Conservation (phyloP, 306 rosid species). For the Dalbergia cochinchinensis region DNA sequence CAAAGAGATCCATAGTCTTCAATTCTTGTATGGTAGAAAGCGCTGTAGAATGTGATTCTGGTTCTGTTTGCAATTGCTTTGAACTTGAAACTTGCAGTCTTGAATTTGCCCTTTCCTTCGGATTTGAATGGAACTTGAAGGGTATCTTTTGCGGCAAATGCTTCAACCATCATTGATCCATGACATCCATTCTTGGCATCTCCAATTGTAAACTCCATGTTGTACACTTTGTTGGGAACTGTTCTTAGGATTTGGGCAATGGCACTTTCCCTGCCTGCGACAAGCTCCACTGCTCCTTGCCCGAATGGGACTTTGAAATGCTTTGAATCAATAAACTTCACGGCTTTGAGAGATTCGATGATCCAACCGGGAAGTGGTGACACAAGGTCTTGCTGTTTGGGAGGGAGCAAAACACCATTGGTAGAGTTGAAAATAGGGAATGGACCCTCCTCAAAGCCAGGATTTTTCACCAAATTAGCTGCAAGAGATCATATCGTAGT, state of each 20-base stretch:
- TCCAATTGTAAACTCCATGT: slow-evolving; percentile 73
- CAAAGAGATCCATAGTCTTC: slow-evolving; percentile 85
- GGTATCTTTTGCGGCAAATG: slow-evolving; percentile 76
- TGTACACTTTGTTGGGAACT: slow-evolving; percentile 63
- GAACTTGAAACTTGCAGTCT: slow-evolving; percentile 65
- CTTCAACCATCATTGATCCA: slow-evolving; percentile 93
- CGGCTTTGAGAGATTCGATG: slow-evolving; percentile 88
- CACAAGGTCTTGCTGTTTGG: slow-evolving; percentile 76
- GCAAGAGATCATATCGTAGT: slow-evolving; percentile 40
- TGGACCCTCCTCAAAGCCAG: slow-evolving; percentile 89
- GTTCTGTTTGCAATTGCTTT: slow-evolving; percentile 68
- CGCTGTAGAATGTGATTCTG: slow-evolving; percentile 83
- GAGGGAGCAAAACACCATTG: slow-evolving; percentile 89
- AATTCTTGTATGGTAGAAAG: slow-evolving; percentile 79
- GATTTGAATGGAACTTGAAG: slow-evolving; percentile 77
- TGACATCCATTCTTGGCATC: slow-evolving; percentile 94
- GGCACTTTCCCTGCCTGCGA: slow-evolving; percentile 94
- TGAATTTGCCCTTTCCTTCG: slow-evolving; percentile 73
- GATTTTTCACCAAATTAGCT: slow-evolving; percentile 86
- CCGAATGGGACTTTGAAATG: slow-evolving; percentile 71
- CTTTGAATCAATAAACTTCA: slow-evolving; percentile 75
- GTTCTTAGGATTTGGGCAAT: slow-evolving; percentile 86
- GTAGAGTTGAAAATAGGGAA: slow-evolving; percentile 77
- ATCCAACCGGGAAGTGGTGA: slow-evolving; percentile 98
- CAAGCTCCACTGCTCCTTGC: slow-evolving; percentile 76